phyloP scores from a whole-genome alignment of 345 rosid species.

The Populus deltoides region DNA sequence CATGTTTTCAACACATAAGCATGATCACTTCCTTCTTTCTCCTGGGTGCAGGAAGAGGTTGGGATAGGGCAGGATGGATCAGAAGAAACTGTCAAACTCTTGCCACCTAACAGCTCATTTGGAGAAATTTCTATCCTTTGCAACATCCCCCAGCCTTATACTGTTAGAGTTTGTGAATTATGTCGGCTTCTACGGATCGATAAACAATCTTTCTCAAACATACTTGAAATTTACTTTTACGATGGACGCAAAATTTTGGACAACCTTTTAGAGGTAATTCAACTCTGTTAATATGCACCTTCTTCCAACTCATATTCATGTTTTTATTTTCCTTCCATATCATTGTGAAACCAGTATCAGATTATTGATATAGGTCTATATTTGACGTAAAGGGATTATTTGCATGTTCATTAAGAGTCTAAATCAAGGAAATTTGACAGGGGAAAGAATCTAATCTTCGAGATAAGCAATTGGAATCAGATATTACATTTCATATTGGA shows the following conservation, averaged over 20 bases:
- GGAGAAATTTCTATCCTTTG: slow-evolving; percentile 90
- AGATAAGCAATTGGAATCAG: slow-evolving; percentile 74
- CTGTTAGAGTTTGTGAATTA: slow-evolving; percentile 69
- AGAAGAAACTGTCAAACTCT: slow-evolving; percentile 59
- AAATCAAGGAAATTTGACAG: slow-evolving; percentile 40
- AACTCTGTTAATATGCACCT: neutral
- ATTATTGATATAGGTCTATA: too few relatives aligned
- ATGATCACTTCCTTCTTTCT: neutral
- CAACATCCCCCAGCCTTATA: slow-evolving; percentile 91
- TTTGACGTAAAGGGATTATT: neutral
- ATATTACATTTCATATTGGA: slow-evolving; percentile 75
- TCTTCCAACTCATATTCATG: neutral
- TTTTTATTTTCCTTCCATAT: neutral
- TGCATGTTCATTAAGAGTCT: neutral
- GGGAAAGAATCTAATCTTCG: slow-evolving; percentile 64
- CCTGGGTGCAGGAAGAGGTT: slow-evolving; percentile 55
- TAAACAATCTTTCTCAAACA: slow-evolving; percentile 75
- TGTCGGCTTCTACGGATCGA: slow-evolving; percentile 83
- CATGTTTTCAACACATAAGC: slow-evolving; percentile 1
- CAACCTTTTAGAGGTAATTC: slow-evolving; percentile 74
- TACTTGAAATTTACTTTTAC: slow-evolving; percentile 83
- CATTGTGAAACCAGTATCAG: neutral
- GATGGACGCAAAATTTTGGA: slow-evolving; percentile 82
- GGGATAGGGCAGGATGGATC: slow-evolving; percentile 68
- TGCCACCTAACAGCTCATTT: slow-evolving; percentile 65